Conservation (phyloP, 2,329 filamentous ascomycete genomes). For the Trichoderma sp. region DNA sequence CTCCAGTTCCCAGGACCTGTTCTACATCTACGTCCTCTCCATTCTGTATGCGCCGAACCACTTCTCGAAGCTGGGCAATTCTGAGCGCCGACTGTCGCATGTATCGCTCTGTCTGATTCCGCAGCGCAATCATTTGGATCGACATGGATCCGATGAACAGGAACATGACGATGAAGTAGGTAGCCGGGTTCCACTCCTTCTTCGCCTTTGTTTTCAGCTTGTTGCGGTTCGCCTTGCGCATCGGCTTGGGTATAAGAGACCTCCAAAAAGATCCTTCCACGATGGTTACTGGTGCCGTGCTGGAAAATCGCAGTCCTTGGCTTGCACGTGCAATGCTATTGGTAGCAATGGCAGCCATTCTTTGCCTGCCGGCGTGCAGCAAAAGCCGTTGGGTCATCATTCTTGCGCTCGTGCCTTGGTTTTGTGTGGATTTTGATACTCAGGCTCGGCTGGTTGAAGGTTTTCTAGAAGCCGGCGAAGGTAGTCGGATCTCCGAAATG, state of each 20-base stretch:
- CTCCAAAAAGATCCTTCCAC: constrained; percentile 64
- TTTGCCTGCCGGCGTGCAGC: not conserved
- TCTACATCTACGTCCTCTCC: constrained; percentile 85
- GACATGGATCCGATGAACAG: constrained; percentile 91
- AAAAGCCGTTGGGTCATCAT: constrained; percentile 21
- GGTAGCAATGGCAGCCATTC: not conserved
- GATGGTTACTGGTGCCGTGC: constrained; percentile 47
- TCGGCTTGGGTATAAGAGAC: constrained; percentile 64
- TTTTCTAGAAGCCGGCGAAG: constrained; percentile 5
- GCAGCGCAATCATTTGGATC: constrained; percentile 83
- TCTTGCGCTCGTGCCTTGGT: not conserved
- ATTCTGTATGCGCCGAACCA: constrained; percentile 65
- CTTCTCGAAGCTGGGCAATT: constrained; percentile 71
- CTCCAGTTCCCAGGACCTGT: constrained; percentile 72
- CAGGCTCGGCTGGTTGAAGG: not conserved
- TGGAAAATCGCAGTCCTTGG: constrained; percentile 31
- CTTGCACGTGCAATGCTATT: not conserved
- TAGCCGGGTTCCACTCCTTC: constrained; percentile 75
- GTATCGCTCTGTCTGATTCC: constrained; percentile 70
- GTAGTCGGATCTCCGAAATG: constrained; percentile 1
- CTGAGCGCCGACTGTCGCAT: constrained; percentile 74
- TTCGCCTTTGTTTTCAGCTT: constrained; percentile 38
- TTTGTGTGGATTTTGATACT: not conserved
- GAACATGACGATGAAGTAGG: constrained; percentile 78
- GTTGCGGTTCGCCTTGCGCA: constrained; percentile 45